Evolutionary conservation across 345 rosid species (phyloP), one percentile per base, ranked within the genome.

Genomic region (Gossypium mustelinum): DNA sequence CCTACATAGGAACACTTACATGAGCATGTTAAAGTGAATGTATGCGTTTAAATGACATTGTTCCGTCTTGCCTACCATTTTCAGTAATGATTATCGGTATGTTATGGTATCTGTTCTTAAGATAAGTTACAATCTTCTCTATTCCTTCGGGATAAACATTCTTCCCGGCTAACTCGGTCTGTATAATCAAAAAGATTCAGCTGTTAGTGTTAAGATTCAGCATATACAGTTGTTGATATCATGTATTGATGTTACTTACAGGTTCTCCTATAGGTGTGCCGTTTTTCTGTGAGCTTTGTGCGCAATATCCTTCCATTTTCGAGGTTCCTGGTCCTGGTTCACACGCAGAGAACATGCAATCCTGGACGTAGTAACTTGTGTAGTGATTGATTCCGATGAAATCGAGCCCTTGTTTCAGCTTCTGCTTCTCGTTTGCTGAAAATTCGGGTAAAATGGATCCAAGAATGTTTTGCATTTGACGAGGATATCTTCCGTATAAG

Each of bases 321-420:
- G 90, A 75, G 24, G 81, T 74, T 64, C 89, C 92, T 25, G 75
- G 43, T 44, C 88, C 91, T n/a, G 84, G 81, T 51, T 86, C 84
- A 72, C 93, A 89, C 25, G 11, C 0, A 3, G 89, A 72, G 72
- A 75, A 82, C 14, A 84, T 61, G 83, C 97, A 88, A 75, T 89
- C 94, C 69, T 86, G 75, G 0, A 81, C 80, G 55, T 87, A 91
- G 79, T 76, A 82, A 81, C 88, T 81, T 0, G 79, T 82, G 22
- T 91, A 91, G 60, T 89, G 89, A 72, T 91, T 91, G 22, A 91
- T 71, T 44, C 93, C 93, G 18, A 89, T 84, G 77, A 91, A 91
- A 76, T 91, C 88, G 47, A 84, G 75, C 11, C 79, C 82, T 2
- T 64, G 76, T 60, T 74, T 77, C 68, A 82, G 82, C 73, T 56